Conservation (phyloP, 345 rosid genomes). For the Dimocarpus longan region DNA sequence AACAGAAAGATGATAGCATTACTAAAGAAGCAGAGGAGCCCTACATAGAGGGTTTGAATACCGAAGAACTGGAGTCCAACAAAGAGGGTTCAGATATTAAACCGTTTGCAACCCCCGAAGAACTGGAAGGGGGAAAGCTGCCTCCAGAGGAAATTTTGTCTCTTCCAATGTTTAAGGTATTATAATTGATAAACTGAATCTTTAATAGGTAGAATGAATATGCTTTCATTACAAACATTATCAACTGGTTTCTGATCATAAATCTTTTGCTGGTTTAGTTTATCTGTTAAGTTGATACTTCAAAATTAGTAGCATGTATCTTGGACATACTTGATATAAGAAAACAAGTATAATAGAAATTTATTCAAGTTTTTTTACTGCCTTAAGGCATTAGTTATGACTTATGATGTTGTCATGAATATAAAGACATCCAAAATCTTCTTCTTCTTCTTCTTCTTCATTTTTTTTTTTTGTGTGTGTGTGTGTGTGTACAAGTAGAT, state of each 20-base stretch:
- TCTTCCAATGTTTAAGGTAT: slow-evolving; percentile 90
- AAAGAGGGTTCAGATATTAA: slow-evolving; percentile 40
- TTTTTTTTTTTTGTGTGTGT: too few relatives aligned
- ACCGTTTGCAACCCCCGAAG: slow-evolving; percentile 57
- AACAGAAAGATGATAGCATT: slow-evolving; percentile 48
- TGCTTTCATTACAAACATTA: slow-evolving; percentile 1
- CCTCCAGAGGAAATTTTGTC: slow-evolving; percentile 89
- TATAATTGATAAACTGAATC: slow-evolving; percentile 17
- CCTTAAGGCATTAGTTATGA: neutral
- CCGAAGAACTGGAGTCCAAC: slow-evolving; percentile 28
- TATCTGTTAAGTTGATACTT: neutral
- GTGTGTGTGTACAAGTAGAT: neutral
- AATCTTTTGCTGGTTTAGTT: neutral
- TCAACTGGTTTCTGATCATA: neutral
- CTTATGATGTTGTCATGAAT: neutral
- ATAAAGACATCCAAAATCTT: neutral
- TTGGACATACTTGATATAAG: neutral
- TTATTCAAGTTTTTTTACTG: neutral
- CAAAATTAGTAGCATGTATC: neutral
- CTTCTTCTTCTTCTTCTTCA: too few relatives aligned
- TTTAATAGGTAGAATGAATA: neutral
- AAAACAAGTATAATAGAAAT: neutral
- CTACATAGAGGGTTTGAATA: slow-evolving; percentile 30
- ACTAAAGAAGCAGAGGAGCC: slow-evolving; percentile 47
- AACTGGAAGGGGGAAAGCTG: slow-evolving; percentile 72